Evolutionary conservation across 345 rosid genomes (phyloP), one percentile per base, ranked within the genome.

Genomic region (Sapria himalayana): DNA sequence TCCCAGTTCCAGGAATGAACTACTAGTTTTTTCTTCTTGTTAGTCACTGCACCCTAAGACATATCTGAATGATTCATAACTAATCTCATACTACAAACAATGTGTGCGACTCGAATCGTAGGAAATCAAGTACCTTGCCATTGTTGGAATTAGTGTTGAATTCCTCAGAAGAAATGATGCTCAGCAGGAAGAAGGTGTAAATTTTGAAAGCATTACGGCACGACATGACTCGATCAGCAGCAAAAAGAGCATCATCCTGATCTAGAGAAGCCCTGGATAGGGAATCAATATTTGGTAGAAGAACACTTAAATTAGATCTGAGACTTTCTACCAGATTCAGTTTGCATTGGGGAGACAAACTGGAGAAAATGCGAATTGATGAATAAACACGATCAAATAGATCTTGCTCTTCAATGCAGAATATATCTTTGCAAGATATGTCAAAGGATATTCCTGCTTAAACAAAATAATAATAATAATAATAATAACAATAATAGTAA

Each of bases 1-100:
- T 89, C 98, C 94, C 82, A 82, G 43, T 74, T 72, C 98, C 95
- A 82, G 7, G 81, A 69, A 22, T 65, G n/a, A n/a, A n/a, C 69
- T 10, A 69, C 21, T 13, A 45, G 46, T 24, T 64, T 72, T 57
- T 72, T 89, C 81, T 79, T 89, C 70, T 72, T 81, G 23, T 53
- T 53, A 29, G 62, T 58, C 29, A 64, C 53, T 19, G 68, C 45
- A 29, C 60, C 75, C 98, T 89, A 55, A 58, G 43, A 24, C 33
- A n/a, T n/a, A n/a, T n/a, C n/a, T n/a, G n/a, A n/a, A n/a, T n/a
- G n/a, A n/a, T n/a, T n/a, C n/a, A n/a, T n/a, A n/a, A n/a, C n/a
- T n/a, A n/a, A n/a, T n/a, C n/a, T n/a, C n/a, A n/a, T n/a, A n/a
- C n/a, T n/a, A n/a, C n/a, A n/a, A n/a, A n/a, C n/a, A n/a, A n/a